phyloP scores from a whole-genome alignment of 805 yeast genomes.

The Yarrowia porcina region DNA sequence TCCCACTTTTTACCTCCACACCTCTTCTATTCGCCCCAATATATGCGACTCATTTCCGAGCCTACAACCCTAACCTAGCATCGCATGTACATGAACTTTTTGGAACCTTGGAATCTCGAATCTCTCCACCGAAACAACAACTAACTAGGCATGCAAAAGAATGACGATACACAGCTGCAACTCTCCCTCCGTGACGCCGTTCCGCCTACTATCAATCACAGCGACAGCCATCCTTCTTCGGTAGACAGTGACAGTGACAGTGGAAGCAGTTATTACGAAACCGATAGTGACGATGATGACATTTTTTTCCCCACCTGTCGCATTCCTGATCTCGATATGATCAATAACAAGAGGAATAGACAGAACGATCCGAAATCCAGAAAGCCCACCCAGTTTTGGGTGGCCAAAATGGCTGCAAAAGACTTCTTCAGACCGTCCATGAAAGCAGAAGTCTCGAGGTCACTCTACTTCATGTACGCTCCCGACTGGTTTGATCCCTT shows the following conservation, averaged over 20 bases:
- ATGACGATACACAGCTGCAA: background rate
- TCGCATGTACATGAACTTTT: background rate
- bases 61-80: background rate
- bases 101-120: background rate
- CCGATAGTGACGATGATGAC: background rate
- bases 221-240: background rate
- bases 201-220: background rate
- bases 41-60: background rate
- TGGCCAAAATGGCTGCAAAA: background rate
- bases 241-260: background rate
- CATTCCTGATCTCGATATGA: conserved; percentile 1
- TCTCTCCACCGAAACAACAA: background rate
- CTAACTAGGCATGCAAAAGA: background rate
- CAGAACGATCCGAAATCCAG: background rate
- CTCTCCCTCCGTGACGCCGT: background rate
- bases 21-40: no score
- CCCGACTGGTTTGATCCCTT: conserved; percentile 11
- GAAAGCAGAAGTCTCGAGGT: background rate
- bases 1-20: background rate
- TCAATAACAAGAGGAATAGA: background rate
- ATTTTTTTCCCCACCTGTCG: background rate
- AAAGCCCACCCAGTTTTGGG: conserved; percentile 17
- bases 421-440: conserved; percentile 7
- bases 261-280: background rate
- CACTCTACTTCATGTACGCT: conserved; percentile 3